phyloP scores from a whole-genome alignment of 2,329 filamentous ascomycete species.

The Xylogone sp. region DNA sequence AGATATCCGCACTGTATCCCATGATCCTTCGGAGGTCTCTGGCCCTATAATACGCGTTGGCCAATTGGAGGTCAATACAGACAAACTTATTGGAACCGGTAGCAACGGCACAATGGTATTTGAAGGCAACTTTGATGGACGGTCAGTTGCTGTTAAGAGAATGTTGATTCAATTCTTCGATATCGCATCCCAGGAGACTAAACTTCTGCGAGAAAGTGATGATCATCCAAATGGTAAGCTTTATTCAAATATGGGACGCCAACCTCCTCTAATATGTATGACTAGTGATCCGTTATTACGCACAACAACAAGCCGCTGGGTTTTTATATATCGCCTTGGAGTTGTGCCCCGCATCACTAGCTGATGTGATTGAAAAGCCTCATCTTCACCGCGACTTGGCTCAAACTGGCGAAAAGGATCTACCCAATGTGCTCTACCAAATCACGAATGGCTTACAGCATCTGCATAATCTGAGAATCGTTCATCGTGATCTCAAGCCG shows the following conservation, averaged over 20 bases:
- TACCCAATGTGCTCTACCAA: conserved; percentile 79
- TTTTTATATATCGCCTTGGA: conserved; percentile 97
- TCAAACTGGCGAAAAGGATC: conserved; percentile 67
- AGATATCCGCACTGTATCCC: conserved; percentile 54
- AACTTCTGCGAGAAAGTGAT: conserved; percentile 85
- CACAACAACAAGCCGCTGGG: conserved; percentile 80
- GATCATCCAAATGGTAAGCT: conserved; percentile 77
- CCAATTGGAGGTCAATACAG: conserved; percentile 60
- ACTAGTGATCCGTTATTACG: conserved; percentile 88
- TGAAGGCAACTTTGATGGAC: conserved; percentile 88
- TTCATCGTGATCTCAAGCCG: conserved; percentile 94
- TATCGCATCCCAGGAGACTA: conserved; percentile 90
- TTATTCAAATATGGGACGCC: background rate
- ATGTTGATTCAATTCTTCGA: conserved; percentile 97
- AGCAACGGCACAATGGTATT: conserved; percentile 98
- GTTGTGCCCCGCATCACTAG: conserved; percentile 87
- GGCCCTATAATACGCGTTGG: conserved; percentile 58
- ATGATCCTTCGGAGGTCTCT: conserved; percentile 57
- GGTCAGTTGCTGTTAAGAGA: conserved; percentile 91
- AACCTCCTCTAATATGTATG: conserved; percentile 20
- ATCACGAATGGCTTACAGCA: conserved; percentile 87
- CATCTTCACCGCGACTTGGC: conserved; percentile 65
- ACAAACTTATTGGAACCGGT: conserved; percentile 67
- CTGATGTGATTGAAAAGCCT: conserved; percentile 82
- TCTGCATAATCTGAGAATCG: conserved; percentile 86